Base-by-base conservation (phyloP, 2,329 filamentous ascomycete species). In the Endothia cerciana region DNA sequence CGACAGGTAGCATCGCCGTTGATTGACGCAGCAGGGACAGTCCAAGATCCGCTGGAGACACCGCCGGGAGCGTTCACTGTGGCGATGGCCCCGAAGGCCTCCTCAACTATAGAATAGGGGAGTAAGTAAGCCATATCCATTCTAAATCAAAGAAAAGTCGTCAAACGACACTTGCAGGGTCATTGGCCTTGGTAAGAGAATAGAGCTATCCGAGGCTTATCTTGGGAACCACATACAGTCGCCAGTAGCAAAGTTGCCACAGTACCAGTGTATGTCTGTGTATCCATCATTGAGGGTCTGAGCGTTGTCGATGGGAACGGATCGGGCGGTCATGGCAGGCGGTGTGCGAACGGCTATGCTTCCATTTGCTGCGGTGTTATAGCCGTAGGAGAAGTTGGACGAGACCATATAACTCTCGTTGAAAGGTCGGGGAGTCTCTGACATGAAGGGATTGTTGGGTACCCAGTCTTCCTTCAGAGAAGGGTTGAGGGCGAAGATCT, bases 401-500 rank as follows among this genome's bases (percentile, higher is more conserved):
- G 15, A 40, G 22, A 4, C 17, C 22, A 62, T 10, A 19, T 41
- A 40, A 10, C 51, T 40, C 5, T n/a, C 33, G 33, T 65, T 57
- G 51, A 51, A 56, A 0, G 8, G 19, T 1, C 22, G 58, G 1
- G 33, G 51, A 4, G 3, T 38, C 17, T 45, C 13, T 49, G 15
- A 22, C 40, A 57, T 62, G 63, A 41, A 49, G 2, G 33, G 58
- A 33, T 30, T 57, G 1, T 17, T 40, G 40, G 25, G n/a, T 30
- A 13, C 30, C 49, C 30, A 51, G 51, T 25, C 45, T 19, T 28
- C 25, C 28, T 30, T n/a, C n/a, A 40, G 38, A 22, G 58, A 43
- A 3, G 63, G 63, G 41, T 60, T 41, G 41, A 65, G 51, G 4
- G 47, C 49, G 17, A 62, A 62, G 51, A 65, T 65, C 59, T 65